These are phyloP conservation scores for Neospora caninum DNA, from an alignment of 169 alveolate genomes.

Conservation along the genomic window DNA sequence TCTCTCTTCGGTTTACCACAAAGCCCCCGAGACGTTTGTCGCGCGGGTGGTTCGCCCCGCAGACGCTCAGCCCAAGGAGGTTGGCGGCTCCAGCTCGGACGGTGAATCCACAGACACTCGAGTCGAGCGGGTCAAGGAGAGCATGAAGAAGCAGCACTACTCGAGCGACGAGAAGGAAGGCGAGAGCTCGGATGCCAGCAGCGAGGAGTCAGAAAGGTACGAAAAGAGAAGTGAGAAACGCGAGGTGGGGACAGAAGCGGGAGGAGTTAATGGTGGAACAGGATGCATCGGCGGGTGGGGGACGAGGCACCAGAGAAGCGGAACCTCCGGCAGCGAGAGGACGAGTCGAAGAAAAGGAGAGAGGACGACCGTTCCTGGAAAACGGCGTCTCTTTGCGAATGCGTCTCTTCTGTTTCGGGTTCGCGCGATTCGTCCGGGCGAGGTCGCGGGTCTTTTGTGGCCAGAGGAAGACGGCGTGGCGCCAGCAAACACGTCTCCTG, in stretches of 20 bases:
- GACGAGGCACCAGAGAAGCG: too few relatives aligned
- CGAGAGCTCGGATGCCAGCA: slow-evolving; percentile 41
- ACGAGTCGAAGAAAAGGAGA: too few relatives aligned
- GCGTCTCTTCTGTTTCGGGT: too few relatives aligned
- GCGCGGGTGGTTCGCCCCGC: slow-evolving; percentile 10
- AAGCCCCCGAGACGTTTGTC: slow-evolving; percentile 68
- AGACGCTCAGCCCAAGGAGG: not conserved
- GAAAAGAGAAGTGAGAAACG: not conserved
- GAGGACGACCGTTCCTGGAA: too few relatives aligned
- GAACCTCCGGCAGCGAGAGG: too few relatives aligned
- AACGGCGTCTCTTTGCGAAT: too few relatives aligned
- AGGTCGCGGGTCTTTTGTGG: too few relatives aligned
- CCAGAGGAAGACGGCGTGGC: not conserved
- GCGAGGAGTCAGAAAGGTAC: slow-evolving; percentile 43
- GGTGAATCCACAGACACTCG: slow-evolving; percentile 8
- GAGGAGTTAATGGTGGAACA: too few relatives aligned
- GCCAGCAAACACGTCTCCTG: not conserved
- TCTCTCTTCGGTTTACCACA: slow-evolving; percentile 74
- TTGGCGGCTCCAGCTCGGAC: not conserved
- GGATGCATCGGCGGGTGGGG: too few relatives aligned
- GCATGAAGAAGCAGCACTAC: slow-evolving; percentile 35
- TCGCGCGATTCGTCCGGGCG: too few relatives aligned
- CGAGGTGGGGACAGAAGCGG: too few relatives aligned
- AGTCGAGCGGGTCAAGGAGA: not conserved
- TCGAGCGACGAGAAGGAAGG: slow-evolving; percentile 1